Base-by-base conservation (phyloP, 225 moss, liverwort and hornwort genomes). In the Climacium dendroides region DNA sequence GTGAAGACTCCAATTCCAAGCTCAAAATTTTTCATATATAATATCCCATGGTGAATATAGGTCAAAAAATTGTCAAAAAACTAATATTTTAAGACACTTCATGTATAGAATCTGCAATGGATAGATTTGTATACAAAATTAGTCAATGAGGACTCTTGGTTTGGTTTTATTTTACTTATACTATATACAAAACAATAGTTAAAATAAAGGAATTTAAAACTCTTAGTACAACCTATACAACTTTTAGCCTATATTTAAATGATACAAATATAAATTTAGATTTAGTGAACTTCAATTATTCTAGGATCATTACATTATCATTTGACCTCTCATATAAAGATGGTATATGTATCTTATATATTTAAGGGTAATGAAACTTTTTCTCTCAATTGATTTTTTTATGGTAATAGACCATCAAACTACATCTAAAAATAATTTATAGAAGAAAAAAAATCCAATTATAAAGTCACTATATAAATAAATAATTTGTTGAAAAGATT, bases 71-170 rank as follows among this genome's bases (percentile, higher is more conserved):
- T 66, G 11, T 66, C n/a, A 67, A 37, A 37, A 67, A 22, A 12
- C 22, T n/a, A 24, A 39, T 39, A 23, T 69, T n/a, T 24, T 69
- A 24, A 41, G 5, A 25, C 14, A 69, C 0, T 39, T 69, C 13
- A 69, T 7, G 1, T 1, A 13, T 39, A 39, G 39, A 39, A 39
- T 37, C 1, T 69, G 1, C 12, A 24, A 14, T 13, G 14, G 24
- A 39, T 0, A 24, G 0, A 4, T 24, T 39, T 69, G 1, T 7
- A 39, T 1, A 2, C 19, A 39, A n/a, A 20, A n/a, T 65, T 1
- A 35, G 1, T 34, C 5, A 18, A 65, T 5, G 10, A n/a, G n/a
- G n/a, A n/a, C n/a, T n/a, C 19, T 19, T 4, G 1, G 35, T 65
- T 35, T 35, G 2, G 19, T 66, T 2, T 66, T 66, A 66, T 66